Conservation (phyloP, 129 eudicot genomes). For the Glebionis coronaria region DNA sequence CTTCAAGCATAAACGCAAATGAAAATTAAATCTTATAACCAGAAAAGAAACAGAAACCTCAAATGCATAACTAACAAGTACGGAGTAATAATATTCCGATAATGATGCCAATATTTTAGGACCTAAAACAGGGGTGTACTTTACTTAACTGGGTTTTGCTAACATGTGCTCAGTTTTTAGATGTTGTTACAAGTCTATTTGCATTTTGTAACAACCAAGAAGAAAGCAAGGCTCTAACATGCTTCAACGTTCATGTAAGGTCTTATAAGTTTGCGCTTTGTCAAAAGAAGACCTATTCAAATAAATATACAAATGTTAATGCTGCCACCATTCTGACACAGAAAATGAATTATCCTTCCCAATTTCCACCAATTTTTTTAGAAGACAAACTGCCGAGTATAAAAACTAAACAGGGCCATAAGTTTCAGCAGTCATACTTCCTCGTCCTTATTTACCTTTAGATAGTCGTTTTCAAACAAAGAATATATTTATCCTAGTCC, state of each 20-base stretch:
- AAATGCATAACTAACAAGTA: not conserved
- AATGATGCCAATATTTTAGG: not conserved
- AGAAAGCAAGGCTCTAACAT: not conserved
- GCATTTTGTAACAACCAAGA: too few relatives aligned
- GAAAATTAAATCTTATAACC: constrained; percentile 6
- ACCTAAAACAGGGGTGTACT: not conserved
- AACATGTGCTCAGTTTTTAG: too few relatives aligned
- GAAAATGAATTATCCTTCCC: not conserved
- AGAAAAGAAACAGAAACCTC: constrained; percentile 2
- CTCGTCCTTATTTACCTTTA: too few relatives aligned
- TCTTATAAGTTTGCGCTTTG: too few relatives aligned
- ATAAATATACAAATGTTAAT: not conserved
- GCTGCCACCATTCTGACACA: not conserved
- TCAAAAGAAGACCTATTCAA: too few relatives aligned
- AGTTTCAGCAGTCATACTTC: too few relatives aligned
- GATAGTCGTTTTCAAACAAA: too few relatives aligned
- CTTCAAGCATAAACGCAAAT: not conserved
- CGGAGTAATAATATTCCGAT: not conserved
- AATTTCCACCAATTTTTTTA: not conserved
- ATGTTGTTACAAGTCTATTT: not conserved
- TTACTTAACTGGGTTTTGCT: too few relatives aligned
- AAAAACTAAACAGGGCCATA: too few relatives aligned
- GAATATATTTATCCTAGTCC: too few relatives aligned
- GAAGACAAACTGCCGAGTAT: too few relatives aligned
- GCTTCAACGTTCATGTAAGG: constrained; percentile 4